phyloP scores from a whole-genome alignment of 139 green algal species.

The Coelastrella sp. region DNA sequence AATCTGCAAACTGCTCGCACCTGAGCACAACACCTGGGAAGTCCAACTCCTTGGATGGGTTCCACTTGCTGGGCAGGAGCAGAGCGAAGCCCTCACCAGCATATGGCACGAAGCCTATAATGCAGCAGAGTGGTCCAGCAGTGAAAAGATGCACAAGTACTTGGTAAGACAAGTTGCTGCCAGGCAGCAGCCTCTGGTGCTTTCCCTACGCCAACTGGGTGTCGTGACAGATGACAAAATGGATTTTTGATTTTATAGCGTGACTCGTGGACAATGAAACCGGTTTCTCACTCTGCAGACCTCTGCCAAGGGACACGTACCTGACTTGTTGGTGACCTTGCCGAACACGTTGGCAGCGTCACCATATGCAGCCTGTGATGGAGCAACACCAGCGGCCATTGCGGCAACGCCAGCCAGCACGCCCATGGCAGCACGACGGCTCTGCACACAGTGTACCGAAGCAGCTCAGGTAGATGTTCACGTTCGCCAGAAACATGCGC shows the following conservation, averaged over 20 bases:
- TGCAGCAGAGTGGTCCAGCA: not conserved
- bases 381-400: constrained; percentile 58
- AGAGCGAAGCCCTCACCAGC: constrained; percentile 93
- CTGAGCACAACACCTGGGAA: constrained; percentile 80
- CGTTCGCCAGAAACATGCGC: not conserved
- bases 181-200: too few species aligned
- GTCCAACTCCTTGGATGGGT: constrained; percentile 94
- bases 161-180: too few species aligned
- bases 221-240: too few species aligned
- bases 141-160: too few species aligned
- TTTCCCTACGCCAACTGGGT: too few species aligned
- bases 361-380: constrained; percentile 87
- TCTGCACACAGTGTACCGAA: too few species aligned
- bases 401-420: constrained; percentile 73
- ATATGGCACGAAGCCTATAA: constrained; percentile 90
- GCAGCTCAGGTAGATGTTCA: too few species aligned
- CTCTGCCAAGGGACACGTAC: constrained; percentile 46
- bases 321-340: constrained; percentile 85
- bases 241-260: too few species aligned
- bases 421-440: constrained; percentile 80
- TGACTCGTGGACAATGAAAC: too few species aligned
- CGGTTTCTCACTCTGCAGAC: not conserved
- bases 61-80: constrained; percentile 96
- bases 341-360: constrained; percentile 94
- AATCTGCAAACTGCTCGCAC: constrained; percentile 32